These are phyloP conservation scores for Cubamyces lactineus DNA, from an alignment of 768 basidiomycete genomes.

Conservation along the genomic window DNA sequence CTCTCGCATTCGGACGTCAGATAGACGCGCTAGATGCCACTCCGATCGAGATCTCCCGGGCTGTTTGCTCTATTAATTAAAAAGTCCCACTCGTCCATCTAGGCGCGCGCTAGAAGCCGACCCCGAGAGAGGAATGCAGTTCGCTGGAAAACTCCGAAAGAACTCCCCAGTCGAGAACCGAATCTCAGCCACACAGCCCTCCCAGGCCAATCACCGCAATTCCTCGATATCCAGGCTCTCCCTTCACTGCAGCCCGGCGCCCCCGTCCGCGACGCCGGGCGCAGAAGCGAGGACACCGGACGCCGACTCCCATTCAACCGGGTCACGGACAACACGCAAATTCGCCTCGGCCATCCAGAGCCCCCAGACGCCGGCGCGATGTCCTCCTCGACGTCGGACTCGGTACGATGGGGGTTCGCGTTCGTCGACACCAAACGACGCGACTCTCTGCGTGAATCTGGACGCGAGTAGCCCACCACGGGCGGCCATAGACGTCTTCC, in stretches of 20 bases:
- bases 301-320: neutral
- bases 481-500: constrained; percentile 16
- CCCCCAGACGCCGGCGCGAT: neutral
- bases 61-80: constrained; percentile 5
- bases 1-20: neutral
- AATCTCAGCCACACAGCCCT: constrained; percentile 1
- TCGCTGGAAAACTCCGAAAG: constrained; percentile 18
- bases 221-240: neutral
- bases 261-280: neutral
- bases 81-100: constrained; percentile 6
- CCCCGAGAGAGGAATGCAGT: constrained; percentile 13
- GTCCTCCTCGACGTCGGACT: neutral
- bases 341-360: neutral
- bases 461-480: constrained; percentile 10
- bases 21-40: neutral
- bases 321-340: neutral
- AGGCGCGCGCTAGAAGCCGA: constrained; percentile 13
- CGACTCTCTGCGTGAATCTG: constrained; percentile 16
- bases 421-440: constrained; percentile 11
- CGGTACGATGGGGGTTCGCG: constrained; percentile 5
- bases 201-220: neutral
- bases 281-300: neutral
- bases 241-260: neutral
- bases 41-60: constrained; percentile 5
- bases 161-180: constrained; percentile 9